Percentiles rank a stretch among this genome's conserved stretches.
Evolutionary conservation across 108 stramenopile genomes (phyloP).

Genomic region (Cyclotella atomus): DNA sequence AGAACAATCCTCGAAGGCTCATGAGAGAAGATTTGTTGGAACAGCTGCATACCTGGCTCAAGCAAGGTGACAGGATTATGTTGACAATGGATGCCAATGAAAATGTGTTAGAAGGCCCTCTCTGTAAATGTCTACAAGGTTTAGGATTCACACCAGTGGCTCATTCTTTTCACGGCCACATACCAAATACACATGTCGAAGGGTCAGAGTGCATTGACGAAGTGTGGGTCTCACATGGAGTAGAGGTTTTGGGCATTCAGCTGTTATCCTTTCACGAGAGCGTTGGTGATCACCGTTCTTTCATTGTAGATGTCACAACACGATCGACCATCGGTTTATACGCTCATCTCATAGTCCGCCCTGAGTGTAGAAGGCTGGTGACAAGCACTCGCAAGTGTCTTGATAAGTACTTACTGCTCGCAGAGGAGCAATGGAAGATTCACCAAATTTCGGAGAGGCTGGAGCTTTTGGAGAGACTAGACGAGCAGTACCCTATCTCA

Average conservation of each 20-base stretch:
- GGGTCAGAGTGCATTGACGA: neutral
- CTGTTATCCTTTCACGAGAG: neutral
- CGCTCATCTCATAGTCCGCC: neutral
- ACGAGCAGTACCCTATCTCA: neutral
- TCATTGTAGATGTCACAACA: neutral
- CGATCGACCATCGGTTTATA: neutral
- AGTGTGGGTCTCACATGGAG: neutral
- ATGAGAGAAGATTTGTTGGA: neutral
- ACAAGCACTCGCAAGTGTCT: no score
- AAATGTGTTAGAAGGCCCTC: neutral
- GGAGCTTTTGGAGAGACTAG: neutral
- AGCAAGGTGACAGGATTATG: neutral
- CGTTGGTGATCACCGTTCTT: neutral
- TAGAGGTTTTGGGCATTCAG: neutral
- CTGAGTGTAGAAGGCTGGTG: neutral
- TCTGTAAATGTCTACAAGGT: neutral
- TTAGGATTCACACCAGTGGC: neutral
- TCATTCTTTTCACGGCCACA: neutral
- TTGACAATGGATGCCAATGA: conserved; percentile 29
- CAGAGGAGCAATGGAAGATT: no score
- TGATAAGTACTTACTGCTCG: no score
- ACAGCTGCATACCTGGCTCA: neutral
- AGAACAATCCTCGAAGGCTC: neutral
- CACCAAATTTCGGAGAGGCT: neutral
- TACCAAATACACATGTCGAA: neutral